Evolutionary conservation across 225 moss, liverwort and hornwort species (phyloP).

Genomic region (Straminergon stramineum): DNA sequence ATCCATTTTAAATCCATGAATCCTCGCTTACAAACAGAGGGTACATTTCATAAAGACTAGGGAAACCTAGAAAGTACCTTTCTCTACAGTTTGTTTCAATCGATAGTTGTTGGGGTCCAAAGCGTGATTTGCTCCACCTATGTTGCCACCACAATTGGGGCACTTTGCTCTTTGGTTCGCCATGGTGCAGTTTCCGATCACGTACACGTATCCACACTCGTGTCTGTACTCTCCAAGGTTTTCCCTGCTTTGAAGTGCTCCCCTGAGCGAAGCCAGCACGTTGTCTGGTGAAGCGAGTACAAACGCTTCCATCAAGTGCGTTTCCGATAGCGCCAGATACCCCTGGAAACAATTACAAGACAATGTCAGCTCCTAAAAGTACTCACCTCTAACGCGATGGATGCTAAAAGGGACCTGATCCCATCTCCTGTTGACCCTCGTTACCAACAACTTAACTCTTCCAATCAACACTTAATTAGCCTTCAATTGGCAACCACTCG

Average conservation of each 20-base stretch:
- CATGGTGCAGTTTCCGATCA: conserved; percentile 30
- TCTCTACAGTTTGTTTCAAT: background rate
- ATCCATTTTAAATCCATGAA: background rate
- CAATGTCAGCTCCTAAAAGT: background rate
- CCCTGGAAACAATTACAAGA: conserved; percentile 4
- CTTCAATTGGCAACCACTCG: background rate
- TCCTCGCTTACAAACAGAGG: background rate
- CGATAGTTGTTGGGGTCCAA: background rate
- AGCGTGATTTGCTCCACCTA: conserved; percentile 14
- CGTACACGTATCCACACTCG: conserved; percentile 24
- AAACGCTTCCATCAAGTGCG: background rate
- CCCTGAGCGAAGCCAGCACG: conserved; percentile 7
- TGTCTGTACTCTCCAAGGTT: conserved; percentile 9
- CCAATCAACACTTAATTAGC: background rate
- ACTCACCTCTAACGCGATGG: background rate
- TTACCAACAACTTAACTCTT: background rate
- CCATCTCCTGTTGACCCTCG: background rate
- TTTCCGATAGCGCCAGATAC: conserved; percentile 11
- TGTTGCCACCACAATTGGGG: conserved; percentile 21
- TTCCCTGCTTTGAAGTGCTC: background rate
- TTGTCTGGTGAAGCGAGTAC: conserved; percentile 27
- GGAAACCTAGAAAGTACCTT: background rate
- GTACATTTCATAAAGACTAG: background rate
- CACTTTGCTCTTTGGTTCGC: conserved; percentile 26
- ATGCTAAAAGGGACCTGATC: background rate